phyloP scores from a whole-genome alignment of 306 rosid genomes.

The Prunus mira region DNA sequence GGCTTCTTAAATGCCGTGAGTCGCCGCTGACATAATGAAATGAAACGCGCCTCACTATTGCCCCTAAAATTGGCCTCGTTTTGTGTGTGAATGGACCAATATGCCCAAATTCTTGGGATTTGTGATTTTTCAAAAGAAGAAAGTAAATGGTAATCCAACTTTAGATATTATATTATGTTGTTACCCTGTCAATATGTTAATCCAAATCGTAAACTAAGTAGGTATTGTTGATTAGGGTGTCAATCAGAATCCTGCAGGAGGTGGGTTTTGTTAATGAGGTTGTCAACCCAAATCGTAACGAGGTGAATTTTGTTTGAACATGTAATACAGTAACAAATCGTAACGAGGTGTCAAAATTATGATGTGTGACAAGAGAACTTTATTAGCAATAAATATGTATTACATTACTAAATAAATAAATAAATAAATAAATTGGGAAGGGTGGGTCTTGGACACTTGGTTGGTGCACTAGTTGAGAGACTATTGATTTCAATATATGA shows the following conservation, averaged over 20 bases:
- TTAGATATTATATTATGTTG: not conserved
- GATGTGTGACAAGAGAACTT: not conserved
- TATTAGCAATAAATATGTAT: not conserved
- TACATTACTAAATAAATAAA: too few species aligned
- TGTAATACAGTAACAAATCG: too few species aligned
- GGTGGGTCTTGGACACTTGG: not conserved
- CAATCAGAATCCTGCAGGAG: not conserved
- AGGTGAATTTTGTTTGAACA: too few species aligned
- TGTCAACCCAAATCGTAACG: too few species aligned
- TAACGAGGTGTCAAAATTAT: not conserved
- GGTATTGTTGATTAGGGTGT: not conserved
- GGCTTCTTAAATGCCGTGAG: constrained; percentile 27
- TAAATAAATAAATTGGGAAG: not conserved
- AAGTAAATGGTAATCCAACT: not conserved
- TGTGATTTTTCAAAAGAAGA: not conserved
- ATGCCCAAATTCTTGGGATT: not conserved
- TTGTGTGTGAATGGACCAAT: constrained; percentile 12
- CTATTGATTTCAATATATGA: not conserved
- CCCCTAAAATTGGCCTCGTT: not conserved
- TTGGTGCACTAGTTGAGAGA: constrained; percentile 3
- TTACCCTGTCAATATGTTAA: not conserved
- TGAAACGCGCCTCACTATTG: constrained; percentile 12
- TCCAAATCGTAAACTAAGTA: not conserved
- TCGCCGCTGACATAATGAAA: constrained; percentile 18
- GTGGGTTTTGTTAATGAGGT: too few species aligned